Evolutionary conservation across 768 basidiomycete species (phyloP), one percentile per base, ranked within the genome.

Genomic region (Tulasnella sp.): DNA sequence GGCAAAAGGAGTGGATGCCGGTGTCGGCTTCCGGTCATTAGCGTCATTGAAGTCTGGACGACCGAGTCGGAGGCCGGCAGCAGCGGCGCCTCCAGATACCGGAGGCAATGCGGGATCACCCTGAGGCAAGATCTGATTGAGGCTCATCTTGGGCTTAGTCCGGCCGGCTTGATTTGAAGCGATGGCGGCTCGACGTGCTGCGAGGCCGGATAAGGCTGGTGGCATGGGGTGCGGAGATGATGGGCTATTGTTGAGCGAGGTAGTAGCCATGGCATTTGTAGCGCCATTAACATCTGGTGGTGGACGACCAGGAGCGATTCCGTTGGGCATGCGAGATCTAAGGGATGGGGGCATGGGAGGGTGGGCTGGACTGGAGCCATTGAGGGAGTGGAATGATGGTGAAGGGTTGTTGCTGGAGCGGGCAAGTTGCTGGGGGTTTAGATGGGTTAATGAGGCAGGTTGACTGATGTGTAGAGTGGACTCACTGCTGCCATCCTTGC

Each of bases 401-500:
- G 53, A 72, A 61, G 7, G 67, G 65, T 23, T 70, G 74, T 10
- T 38, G 17, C 52, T 51, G 4, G 51, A 52, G 10, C 58, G 49
- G 38, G 47, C 60, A 21, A 56, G 27, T 43, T 61, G 61, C 52
- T 60, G 61, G 62, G 63, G 34, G 55, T 65, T 47, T 26, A 1
- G 32, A 13, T 38, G 48, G 43, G 21, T 17, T 43, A 48, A 15
- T 51, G 58, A 15, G 47, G 26, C 13, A 38, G 15, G 38, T 13
- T 10, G 23, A 24, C 3, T 29, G 30, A 10, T 15, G 17, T 1
- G 23, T 26, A n/a, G 27, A 19, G 4, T 32, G 47, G 1, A 76
- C 81, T 66, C 69, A 94, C 91, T 27, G 86, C 88, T 43, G 87
- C 88, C 86, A 97, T 88, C 76, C 92, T 96, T 63, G 88, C 90